Evolutionary conservation across 306 rosid genomes (phyloP).

Genomic region (Cucurbita pepo): DNA sequence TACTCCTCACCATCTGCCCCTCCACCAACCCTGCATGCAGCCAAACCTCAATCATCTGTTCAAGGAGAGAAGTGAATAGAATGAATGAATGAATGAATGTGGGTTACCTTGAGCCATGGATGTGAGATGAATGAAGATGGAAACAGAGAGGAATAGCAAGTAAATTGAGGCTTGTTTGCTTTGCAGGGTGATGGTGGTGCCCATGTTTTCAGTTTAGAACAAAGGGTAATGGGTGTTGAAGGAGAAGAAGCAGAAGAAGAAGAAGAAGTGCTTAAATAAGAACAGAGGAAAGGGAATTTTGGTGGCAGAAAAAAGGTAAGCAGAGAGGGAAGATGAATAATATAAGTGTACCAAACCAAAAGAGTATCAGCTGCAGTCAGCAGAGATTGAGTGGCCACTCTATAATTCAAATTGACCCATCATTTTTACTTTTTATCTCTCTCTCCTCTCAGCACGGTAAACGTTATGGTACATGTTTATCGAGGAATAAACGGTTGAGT

Average conservation of each 20-base stretch:
- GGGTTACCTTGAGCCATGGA: constrained; percentile 36
- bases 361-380: constrained; percentile 6
- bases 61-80: too few relatives aligned
- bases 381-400: constrained; percentile 49
- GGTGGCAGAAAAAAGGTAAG: constrained; percentile 11
- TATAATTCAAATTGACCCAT: constrained; percentile 20
- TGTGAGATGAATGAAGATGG: constrained; percentile 14
- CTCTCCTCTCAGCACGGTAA: too few relatives aligned
- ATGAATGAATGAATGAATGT: too few relatives aligned
- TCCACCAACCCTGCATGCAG: not conserved
- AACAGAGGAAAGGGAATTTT: not conserved
- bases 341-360: constrained; percentile 9
- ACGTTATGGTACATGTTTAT: too few relatives aligned
- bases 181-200: constrained; percentile 16
- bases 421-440: not conserved
- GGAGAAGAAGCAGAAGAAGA: not conserved
- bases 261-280: constrained; percentile 1
- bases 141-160: constrained; percentile 29
- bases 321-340: not conserved
- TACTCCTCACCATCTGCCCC: constrained; percentile 3
- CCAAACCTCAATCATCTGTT: too few relatives aligned
- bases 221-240: not conserved
- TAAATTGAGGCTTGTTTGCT: constrained; percentile 15
- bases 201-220: constrained; percentile 22
- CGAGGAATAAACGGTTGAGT: too few relatives aligned